Base-by-base conservation (phyloP, 164 flowering plant species). In the Taxillus chinensis region DNA sequence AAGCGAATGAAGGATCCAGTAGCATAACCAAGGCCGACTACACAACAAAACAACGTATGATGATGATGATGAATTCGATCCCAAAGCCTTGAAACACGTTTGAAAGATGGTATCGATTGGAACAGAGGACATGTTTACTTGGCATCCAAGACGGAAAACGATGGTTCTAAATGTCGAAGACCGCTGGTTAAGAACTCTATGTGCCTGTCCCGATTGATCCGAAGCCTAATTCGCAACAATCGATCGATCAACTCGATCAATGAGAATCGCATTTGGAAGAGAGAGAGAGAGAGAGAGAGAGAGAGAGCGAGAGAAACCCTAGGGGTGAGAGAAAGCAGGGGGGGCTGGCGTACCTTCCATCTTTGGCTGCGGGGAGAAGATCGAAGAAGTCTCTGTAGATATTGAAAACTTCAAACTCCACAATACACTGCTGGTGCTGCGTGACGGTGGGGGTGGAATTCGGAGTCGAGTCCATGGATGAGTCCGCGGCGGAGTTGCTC, bases 21-120 rank as follows among this genome's bases (percentile, higher is more conserved):
- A 90, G 75, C 99, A 93, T 58, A 93, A 74, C 97, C 99, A 93
- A 5, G 97, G 92, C 39, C 98, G 97, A 79, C 98, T 93, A 70
- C 46, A 12, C 27, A 58, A 54, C 40, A 15, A 39, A 54, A 54
- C 4, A 17, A 6, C 55, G 13, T 52, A 5, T 5, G 8, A 17
- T 5, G n/a, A n/a, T 5, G 27, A 52, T 4, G 6, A 8, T 6
- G 8, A 61, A 56, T 60, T 57, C 66, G 51, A 12, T 27, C 2
- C 46, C 41, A 46, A 27, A 57, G 15, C 5, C 7, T n/a, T 13
- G 52, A 59, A 46, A 65, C 37, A 17, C n/a, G 48, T 16, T 9
- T 12, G 7, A 3, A 55, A 16, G 5, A n/a, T 7, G 13, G 3
- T 1, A 43, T 43, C 27, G 5, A 52, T n/a, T 5, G 15, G n/a